Base-by-base conservation (phyloP, 345 rosid species). In the Noccaea caerulescens region DNA sequence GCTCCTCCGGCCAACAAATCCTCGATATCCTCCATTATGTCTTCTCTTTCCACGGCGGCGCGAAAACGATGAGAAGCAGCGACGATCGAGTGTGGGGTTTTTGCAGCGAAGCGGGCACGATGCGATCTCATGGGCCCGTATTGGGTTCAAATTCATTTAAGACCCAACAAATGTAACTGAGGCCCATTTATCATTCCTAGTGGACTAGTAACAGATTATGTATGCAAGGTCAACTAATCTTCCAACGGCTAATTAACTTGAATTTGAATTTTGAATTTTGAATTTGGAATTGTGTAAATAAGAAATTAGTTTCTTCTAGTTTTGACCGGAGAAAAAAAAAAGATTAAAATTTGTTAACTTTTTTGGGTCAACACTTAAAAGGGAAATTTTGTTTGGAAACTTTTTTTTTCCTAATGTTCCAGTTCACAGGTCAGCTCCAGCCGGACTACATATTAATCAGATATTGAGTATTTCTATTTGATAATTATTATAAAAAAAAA, bases 1-100 rank as follows among this genome's bases (percentile, higher is more conserved):
- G 47, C 64, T 64, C 81, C 85, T 2, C 82, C 87, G 44, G 69
- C 76, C 55, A 88, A 47, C 82, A 93, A 73, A 78, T 90, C 98
- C 72, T 93, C 96, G 37, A 90, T 93, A 82, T 90, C 96, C 65
- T 90, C 96, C 97, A 90, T 90, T 76, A 54, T 60, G 57, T 32
- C 44, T 58, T 20, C 58, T 33, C 54, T 58, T 39, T 20, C 30
- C 65, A 55, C 76, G 69, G 51, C 69, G 73, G 69, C 58, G 69
- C 50, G 80, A 57, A 46, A 51, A 58, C 32, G 50, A 71, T 11
- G 44, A 46, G 25, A 54, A 52, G 55, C 14, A 39, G 61, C 41
- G 54, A 55, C 13, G 32, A 39, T 53, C 46, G 71, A 66, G 36
- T 13, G 11, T 37, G 66, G 27, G 71, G 43, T 25, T 23, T 41